Evolutionary conservation across 2,329 filamentous ascomycete genomes (phyloP).

Genomic region (Alternaria dauci): DNA sequence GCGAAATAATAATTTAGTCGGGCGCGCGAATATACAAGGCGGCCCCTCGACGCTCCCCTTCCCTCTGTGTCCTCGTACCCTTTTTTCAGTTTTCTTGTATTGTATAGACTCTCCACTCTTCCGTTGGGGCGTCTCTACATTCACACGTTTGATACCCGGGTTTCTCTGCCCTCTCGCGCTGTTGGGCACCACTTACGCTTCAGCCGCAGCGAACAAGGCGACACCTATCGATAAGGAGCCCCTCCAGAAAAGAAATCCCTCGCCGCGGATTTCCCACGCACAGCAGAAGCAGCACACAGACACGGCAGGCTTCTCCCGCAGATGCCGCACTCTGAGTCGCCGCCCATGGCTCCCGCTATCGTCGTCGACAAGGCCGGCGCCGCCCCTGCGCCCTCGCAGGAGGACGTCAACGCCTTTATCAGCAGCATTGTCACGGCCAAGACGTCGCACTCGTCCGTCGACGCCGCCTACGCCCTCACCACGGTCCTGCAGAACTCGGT

Average conservation of each 20-base stretch:
- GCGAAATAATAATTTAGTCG: constrained; percentile 36
- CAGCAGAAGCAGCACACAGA: constrained; percentile 9
- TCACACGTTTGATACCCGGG: constrained; percentile 30
- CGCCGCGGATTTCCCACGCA: constrained; percentile 6
- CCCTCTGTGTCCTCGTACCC: constrained; percentile 24
- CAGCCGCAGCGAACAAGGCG: constrained; percentile 20
- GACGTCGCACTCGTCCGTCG: constrained; percentile 64
- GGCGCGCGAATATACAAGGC: constrained; percentile 32
- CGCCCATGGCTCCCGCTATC: constrained; percentile 58
- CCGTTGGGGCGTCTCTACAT: constrained; percentile 34
- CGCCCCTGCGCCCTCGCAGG: constrained; percentile 54
- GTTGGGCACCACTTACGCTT: constrained; percentile 23
- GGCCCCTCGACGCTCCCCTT: constrained; percentile 18
- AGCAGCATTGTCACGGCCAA: constrained; percentile 59
- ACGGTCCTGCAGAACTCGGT: constrained; percentile 71
- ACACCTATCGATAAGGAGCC: constrained; percentile 44
- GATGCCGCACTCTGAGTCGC: constrained; percentile 62
- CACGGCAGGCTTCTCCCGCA: constrained; percentile 23
- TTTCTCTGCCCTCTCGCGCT: constrained; percentile 18
- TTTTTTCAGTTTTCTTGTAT: constrained; percentile 29
- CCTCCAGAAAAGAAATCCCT: constrained; percentile 39
- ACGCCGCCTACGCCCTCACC: constrained; percentile 71
- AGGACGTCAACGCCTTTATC: constrained; percentile 56
- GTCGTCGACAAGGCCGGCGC: constrained; percentile 57
- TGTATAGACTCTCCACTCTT: constrained; percentile 45